Percentiles rank a stretch among this genome's conserved stretches.
Conservation (phyloP, 2,329 filamentous ascomycete genomes). For the Cercospora sp. region DNA sequence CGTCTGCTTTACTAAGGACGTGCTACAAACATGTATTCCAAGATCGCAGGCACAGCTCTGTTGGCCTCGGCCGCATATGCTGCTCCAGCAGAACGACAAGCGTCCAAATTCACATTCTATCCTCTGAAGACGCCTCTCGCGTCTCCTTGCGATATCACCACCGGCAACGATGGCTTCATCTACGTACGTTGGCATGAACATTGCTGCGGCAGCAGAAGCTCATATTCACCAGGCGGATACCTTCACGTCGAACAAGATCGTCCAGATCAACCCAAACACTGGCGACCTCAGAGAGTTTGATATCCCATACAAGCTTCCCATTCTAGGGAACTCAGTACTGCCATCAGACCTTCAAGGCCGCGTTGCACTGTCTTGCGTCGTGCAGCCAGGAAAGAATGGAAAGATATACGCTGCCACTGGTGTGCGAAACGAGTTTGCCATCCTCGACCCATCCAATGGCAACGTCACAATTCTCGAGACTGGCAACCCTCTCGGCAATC, state of each 20-base stretch:
- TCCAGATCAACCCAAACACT: conserved; percentile 24
- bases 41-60: conserved; percentile 20
- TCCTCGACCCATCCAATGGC: conserved; percentile 23
- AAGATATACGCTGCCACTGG: conserved; percentile 29
- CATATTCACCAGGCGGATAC: conserved; percentile 23
- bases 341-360: conserved; percentile 23
- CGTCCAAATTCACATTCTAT: conserved; percentile 26
- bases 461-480: conserved; percentile 24
- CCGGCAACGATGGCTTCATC: conserved; percentile 25
- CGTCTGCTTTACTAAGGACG: background rate
- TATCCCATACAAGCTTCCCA: conserved; percentile 28
- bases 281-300: conserved; percentile 26
- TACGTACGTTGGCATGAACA: conserved; percentile 16
- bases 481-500: conserved; percentile 27
- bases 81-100: conserved; percentile 22
- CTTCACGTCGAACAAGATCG: conserved; percentile 32
- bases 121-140: conserved; percentile 23
- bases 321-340: conserved; percentile 23
- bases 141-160: conserved; percentile 27
- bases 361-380: conserved; percentile 25
- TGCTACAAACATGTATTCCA: conserved; percentile 15
- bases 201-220: background rate
- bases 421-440: conserved; percentile 28
- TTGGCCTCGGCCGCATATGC: conserved; percentile 15
- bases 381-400: conserved; percentile 30